Base-by-base conservation (phyloP, 371 early-diverging fungal species). In the Nematocida homosporus region DNA sequence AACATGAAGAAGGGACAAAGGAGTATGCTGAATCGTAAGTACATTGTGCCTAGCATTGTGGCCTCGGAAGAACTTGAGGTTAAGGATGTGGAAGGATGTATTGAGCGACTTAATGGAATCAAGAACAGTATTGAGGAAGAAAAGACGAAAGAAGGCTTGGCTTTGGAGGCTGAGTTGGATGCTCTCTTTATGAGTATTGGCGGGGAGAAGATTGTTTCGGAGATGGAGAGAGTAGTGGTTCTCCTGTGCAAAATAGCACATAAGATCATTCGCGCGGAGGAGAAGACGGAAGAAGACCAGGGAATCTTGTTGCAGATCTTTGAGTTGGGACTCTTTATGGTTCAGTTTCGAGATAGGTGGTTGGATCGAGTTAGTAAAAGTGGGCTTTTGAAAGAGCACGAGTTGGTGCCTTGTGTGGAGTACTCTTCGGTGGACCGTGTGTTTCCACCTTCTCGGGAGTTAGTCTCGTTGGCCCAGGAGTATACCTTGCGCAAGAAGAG, bases 191-290 rank as follows among this genome's bases (percentile, higher is more conserved):
- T 18, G n/a, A 3, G 8, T 18, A 34, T 50, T 8, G 53, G 47
- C n/a, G 57, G 63, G 29, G 47, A 63, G 13, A 61, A 32, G 44
- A 30, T 61, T 4, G 37, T 42, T 6, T 42, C 75, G 8, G 75
- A 72, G 23, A 61, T 72, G 75, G 75, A 72, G 63, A 18, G 75
- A 13, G 54, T 72, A 27, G 63, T 57, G 2, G 37, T 72, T 48
- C 77, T 72, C 41, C 63, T 72, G 18, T 72, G 75, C 75, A 44
- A 57, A 61, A 72, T 72, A 61, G 75, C 61, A 3, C 60, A 61
- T 42, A 23, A 35, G 42, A 59, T 72, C 30, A 61, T 72, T 4
- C 47, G 51, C n/a, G 6, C 47, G 4, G 61, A 72, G 16, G 0
- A 34, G 8, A 30, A 38, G 13, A 30, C 44, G 2, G 52, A 61